A percentile compares a stretch with the other conserved stretches of the same genome.
These are phyloP conservation scores for Fusarium globosum DNA, from an alignment of 2,329 filamentous ascomycete species.

Conservation along the genomic window DNA sequence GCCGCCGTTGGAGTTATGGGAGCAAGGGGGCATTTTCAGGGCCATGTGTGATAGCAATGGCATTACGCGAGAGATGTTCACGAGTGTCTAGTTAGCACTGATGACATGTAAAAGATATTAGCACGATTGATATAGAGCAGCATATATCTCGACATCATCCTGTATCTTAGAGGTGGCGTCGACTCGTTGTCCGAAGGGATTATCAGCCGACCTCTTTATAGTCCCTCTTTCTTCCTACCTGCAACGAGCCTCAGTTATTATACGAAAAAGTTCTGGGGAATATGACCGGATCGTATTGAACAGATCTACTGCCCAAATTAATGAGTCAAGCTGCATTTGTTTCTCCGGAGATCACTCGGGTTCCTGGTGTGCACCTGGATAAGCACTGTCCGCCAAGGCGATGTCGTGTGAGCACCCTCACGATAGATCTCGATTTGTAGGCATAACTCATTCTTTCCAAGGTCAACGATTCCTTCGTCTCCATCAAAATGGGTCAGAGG, in stretches of 20 bases:
- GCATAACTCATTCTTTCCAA: conserved; percentile 3
- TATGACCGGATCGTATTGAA: neutral
- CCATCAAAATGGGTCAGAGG: neutral
- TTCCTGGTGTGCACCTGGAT: neutral
- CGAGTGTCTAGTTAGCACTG: neutral
- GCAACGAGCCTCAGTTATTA: fast-evolving
- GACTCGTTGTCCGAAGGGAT: neutral
- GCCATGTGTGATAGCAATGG: neutral
- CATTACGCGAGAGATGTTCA: neutral
- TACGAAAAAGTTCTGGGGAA: neutral
- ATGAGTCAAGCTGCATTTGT: neutral
- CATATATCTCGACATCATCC: neutral
- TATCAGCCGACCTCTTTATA: too few relatives aligned
- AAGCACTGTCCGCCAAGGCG: conserved; percentile 10
- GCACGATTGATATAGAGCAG: fast-evolving
- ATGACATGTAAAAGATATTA: neutral
- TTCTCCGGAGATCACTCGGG: neutral
- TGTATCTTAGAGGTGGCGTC: neutral
- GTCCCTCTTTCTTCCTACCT: neutral
- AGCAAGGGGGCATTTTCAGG: neutral
- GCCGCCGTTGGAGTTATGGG: neutral
- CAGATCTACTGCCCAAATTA: neutral
- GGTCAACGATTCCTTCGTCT: neutral
- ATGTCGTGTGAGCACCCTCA: neutral
- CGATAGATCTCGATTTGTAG: conserved; percentile 24